Evolutionary conservation across 441 rosid genomes (phyloP), one percentile per base, ranked within the genome.

Genomic region (Populus tomentosa): DNA sequence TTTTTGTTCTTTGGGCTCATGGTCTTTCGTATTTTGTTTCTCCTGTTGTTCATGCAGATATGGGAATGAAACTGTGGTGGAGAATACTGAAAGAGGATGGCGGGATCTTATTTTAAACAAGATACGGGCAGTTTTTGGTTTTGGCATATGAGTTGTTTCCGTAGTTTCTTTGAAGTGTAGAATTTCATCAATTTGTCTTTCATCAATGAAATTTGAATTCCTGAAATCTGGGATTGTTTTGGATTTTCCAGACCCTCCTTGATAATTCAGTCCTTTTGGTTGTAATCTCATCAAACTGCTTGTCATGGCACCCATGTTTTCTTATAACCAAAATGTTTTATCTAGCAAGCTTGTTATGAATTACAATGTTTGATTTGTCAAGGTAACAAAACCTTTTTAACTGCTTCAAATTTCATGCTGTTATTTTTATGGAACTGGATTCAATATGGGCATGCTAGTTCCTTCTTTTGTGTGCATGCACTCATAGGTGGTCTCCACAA

Each of bases 1-100:
- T 76, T 74, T 21, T 72, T 36, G 20, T 65, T 59, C 42, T 68
- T 65, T 78, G 28, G 35, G 65, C 28, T 80, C 23, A 46, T 40
- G 68, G 63, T 23, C 28, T 59, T 35, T 63, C 5, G 9, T 68
- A 65, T 35, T 30, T 14, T 71, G 30, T n/a, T 46, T 20, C 7
- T 46, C 18, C 20, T 73, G 72, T 80, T 77, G 46, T 10, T 75
- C 59, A 13, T 86, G 90, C 87, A 95, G 99, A 82, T 94, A 92
- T 77, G 99, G 98, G 59, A 95, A 95, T 84, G 89, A 95, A 0
- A 95, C 98, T 40, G 98, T 95, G 78, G 97, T 83, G 85, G 99
- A 95, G 80, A 95, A 94, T 86, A 95, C 99, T 0, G 97, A 95
- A 89, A 88, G 97, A 84, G 98, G 99, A 79, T 95, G 99, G 99